Base-by-base conservation (phyloP, 352 stramenopile species). In the Phytophthora melonis region DNA sequence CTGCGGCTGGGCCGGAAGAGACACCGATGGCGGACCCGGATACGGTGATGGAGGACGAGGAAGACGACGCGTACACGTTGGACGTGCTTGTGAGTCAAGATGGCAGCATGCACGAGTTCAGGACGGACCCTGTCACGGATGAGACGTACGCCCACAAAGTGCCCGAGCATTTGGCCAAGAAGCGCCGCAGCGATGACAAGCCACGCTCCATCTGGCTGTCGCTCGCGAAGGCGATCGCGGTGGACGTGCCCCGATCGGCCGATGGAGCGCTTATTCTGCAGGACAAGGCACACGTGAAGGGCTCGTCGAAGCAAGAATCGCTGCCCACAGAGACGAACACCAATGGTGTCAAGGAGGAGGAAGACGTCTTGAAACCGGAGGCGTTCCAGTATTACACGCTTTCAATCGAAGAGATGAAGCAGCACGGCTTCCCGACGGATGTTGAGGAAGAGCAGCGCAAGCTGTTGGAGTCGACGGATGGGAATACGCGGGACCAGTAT, bases 11-110 rank as follows among this genome's bases (percentile, higher is more conserved):
- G 47, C 23, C 53, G 1, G 55, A 70, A 18, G 70, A 75, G 27
- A 75, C 41, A 0, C 7, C 64, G 18, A 63, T 25, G 23, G 23
- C 43, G 62, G 68, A 71, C 8, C 75, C 61, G 19, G 66, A 77
- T n/a, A 27, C 23, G 41, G 52, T 50, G 23, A 66, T 70, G 19
- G 74, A 77, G 5, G 75, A 86, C 1, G 72, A 80, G 59, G 82
- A 90, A 1, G 77, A 85, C 18, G 81, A 92, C 19, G 80, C 74
- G 36, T 93, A 84, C 59, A 89, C 74, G 58, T 74, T 95, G 19
- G 88, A 97, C 64, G 88, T 97, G 50, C 70, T 97, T 1, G 83
- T 92, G 19, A 86, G 79, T 32, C 83, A 95, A 72, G 87, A 95
- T 57, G 69, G 66, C 5, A 86, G 73, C 25, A 91, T 95, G 84